Evolutionary conservation across 1,284 basidiomycete genomes (phyloP), one percentile per base, ranked within the genome.

Genomic region (Vanrija humicola): DNA sequence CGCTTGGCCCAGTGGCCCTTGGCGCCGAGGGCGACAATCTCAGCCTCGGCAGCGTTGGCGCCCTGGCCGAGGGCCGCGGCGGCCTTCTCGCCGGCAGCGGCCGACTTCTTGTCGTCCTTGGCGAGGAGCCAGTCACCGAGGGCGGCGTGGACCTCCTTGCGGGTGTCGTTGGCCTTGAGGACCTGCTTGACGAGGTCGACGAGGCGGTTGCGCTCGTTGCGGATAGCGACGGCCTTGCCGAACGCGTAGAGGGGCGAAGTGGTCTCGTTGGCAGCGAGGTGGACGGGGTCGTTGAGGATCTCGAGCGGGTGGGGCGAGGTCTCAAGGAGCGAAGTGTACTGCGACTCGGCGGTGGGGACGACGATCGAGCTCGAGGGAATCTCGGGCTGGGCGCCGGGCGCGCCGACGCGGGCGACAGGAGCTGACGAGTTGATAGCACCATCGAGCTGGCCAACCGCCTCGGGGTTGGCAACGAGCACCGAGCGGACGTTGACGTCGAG

Each of bases 181-280:
- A 80, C 69, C 51, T 83, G 81, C 64, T 85, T 82, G 46, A 89
- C 82, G 25, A 83, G 81, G 18, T 78, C 73, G 43, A 86, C 74
- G 25, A 93, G 83, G 53, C 84, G 81, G 25, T 80, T 79, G 19
- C 89, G 83, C 62, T 85, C 82, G 58, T 87, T 86, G 54, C 91
- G 76, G 69, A 92, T 84, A 5, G 88, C 89, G 26, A 90, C 85
- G 43, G 93, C 86, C 58, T 91, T 88, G 42, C 95, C 94, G 38
- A 98, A 83, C 0, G 95, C 94, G 72, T 88, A 98, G 69, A 98
- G 91, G 2, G 95, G 95, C 38, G 84, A 88, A 16, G 90, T 94
- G 14, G 91, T 89, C 21, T 90, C 88, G 62, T 87, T 82, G 16
- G 84, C 77, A 8, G 82, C 69, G 52, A 91, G 85, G 19, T 87